phyloP scores from a whole-genome alignment of 2,329 filamentous ascomycete species.

The Trichoderma sp. region DNA sequence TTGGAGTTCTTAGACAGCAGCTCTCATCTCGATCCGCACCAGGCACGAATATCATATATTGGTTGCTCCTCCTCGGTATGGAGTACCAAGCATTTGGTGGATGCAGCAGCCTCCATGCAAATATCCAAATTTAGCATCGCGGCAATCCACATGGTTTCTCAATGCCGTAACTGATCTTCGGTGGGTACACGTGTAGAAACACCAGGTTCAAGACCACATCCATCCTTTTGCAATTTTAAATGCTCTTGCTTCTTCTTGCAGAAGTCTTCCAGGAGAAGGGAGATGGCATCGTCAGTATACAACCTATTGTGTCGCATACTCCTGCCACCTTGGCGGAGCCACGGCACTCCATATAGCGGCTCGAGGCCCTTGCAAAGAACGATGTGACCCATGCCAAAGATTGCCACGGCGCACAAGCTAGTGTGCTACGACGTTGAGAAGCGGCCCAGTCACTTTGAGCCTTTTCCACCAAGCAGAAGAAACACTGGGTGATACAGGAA shows the following conservation, averaged over 20 bases:
- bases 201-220: neutral
- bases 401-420: neutral
- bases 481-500: neutral
- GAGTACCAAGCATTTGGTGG: neutral
- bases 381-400: neutral
- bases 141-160: constrained; percentile 11
- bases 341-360: neutral
- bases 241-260: neutral
- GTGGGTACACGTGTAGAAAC: constrained; percentile 7
- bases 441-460: neutral
- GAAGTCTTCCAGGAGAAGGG: neutral
- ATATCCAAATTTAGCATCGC: constrained; percentile 8
- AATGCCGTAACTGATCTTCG: constrained; percentile 5
- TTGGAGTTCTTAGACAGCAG: neutral
- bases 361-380: neutral
- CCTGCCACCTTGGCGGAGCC: neutral
- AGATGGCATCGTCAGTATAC: neutral
- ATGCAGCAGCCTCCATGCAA: neutral
- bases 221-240: neutral
- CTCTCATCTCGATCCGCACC: neutral
- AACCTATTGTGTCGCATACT: neutral
- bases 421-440: neutral
- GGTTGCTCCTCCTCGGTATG: neutral
- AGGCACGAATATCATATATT: neutral
- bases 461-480: neutral